Percentiles rank a stretch among this genome's conserved stretches.
These are phyloP conservation scores for Podospora comata DNA, from an alignment of 495 filamentous ascomycete species.

Conservation along the genomic window DNA sequence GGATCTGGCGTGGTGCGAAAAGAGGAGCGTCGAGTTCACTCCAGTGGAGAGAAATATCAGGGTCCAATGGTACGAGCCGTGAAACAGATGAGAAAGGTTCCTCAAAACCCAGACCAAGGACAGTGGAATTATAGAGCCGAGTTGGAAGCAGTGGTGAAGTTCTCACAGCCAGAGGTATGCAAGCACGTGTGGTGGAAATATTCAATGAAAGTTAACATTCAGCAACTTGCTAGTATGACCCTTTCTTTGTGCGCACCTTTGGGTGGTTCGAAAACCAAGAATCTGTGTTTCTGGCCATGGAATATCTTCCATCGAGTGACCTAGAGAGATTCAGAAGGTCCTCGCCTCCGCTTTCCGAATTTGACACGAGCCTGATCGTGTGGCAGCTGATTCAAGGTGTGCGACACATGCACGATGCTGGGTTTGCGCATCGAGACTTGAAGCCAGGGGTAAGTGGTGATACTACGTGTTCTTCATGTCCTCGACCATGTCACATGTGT, in stretches of 20 bases:
- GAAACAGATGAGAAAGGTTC: slow-evolving; percentile 11
- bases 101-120: background rate
- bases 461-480: background rate
- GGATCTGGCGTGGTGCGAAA: slow-evolving; percentile 1
- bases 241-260: slow-evolving; percentile 33
- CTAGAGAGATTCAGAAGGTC: slow-evolving; percentile 23
- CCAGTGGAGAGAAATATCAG: background rate
- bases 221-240: slow-evolving; percentile 16
- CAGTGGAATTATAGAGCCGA: slow-evolving; percentile 11
- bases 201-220: background rate
- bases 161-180: slow-evolving; percentile 12
- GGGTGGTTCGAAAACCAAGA: slow-evolving; percentile 40
- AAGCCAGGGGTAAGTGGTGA: slow-evolving; percentile 40
- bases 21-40: background rate
- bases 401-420: slow-evolving; percentile 44
- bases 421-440: slow-evolving; percentile 49
- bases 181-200: background rate
- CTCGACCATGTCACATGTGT: background rate
- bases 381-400: slow-evolving; percentile 46
- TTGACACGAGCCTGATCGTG: slow-evolving; percentile 34
- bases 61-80: slow-evolving; percentile 12
- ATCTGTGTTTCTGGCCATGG: slow-evolving; percentile 41
- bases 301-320: slow-evolving; percentile 33
- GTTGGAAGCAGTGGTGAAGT: slow-evolving; percentile 19
- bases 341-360: slow-evolving; percentile 21